These are phyloP conservation scores for Diplocarpon rosae DNA, from an alignment of 2,329 filamentous ascomycete genomes.

Conservation along the genomic window DNA sequence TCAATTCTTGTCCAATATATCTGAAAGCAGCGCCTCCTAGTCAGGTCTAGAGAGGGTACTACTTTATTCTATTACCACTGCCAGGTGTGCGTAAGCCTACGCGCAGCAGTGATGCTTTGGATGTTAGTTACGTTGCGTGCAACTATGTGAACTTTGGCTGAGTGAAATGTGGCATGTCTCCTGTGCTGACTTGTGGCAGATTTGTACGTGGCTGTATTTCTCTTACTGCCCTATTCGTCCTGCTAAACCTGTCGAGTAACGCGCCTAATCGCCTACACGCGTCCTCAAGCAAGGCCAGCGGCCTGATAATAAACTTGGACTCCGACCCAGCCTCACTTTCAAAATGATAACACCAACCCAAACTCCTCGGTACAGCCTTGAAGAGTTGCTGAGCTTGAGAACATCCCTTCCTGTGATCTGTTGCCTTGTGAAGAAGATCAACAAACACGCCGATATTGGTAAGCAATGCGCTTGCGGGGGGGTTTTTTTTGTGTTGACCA, in stretches of 20 bases:
- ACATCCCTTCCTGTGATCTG: slow-evolving; percentile 17
- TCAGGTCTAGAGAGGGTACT: not conserved
- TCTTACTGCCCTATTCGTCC: too few species aligned
- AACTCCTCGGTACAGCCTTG: slow-evolving; percentile 16
- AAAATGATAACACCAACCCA: slow-evolving; percentile 5
- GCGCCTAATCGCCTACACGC: too few species aligned
- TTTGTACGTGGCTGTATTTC: too few species aligned
- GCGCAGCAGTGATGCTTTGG: too few species aligned
- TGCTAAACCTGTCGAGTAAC: too few species aligned
- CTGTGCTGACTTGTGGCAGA: too few species aligned
- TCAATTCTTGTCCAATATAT: not conserved
- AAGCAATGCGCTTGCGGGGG: slow-evolving; percentile 1
- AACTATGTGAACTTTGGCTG: too few species aligned
- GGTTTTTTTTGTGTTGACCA: not conserved
- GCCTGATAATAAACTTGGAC: too few species aligned
- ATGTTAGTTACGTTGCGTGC: too few species aligned
- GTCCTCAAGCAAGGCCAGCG: too few species aligned
- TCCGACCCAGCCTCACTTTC: not conserved
- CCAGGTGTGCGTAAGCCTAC: not conserved
- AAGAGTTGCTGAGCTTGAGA: slow-evolving; percentile 22
- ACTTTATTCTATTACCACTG: not conserved
- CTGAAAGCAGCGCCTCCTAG: not conserved
- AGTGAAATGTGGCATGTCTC: too few species aligned
- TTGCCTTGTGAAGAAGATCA: slow-evolving; percentile 20
- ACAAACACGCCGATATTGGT: slow-evolving; percentile 23